Percentiles rank a stretch among this genome's conserved stretches.
These are phyloP conservation scores for Balakata baccata DNA, from an alignment of 345 rosid genomes.

Conservation along the genomic window DNA sequence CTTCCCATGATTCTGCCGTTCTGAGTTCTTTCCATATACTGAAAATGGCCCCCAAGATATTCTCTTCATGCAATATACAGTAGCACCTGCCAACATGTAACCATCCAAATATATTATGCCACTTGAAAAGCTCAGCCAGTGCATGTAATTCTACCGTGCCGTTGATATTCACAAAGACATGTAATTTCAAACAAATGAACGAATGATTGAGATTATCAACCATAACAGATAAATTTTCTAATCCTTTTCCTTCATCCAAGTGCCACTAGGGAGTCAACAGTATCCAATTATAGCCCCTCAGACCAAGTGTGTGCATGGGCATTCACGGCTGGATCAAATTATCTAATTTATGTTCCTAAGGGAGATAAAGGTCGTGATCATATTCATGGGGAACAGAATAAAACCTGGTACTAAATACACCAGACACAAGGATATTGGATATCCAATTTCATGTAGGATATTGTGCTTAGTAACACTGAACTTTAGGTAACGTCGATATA, in stretches of 20 bases:
- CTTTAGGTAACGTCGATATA: too few relatives aligned
- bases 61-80: constrained; percentile 81
- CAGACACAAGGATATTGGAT: neutral
- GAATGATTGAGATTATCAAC: too few relatives aligned
- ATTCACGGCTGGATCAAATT: neutral
- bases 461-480: too few relatives aligned
- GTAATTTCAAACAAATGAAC: too few relatives aligned
- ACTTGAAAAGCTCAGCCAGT: neutral
- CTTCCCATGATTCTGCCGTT: constrained; percentile 73
- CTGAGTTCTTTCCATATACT: constrained; percentile 69
- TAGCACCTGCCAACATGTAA: constrained; percentile 62
- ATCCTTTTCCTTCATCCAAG: too few relatives aligned
- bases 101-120: neutral
- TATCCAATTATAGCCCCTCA: too few relatives aligned
- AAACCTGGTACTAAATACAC: neutral
- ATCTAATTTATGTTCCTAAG: neutral
- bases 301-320: too few relatives aligned
- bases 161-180: too few relatives aligned
- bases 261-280: too few relatives aligned
- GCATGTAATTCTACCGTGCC: too few relatives aligned
- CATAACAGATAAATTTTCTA: too few relatives aligned
- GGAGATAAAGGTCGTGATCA: neutral
- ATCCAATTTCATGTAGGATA: neutral
- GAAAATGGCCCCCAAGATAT: constrained; percentile 78
- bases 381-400: neutral